Conservation (phyloP, 768 basidiomycete genomes). For the Russula foetens region DNA sequence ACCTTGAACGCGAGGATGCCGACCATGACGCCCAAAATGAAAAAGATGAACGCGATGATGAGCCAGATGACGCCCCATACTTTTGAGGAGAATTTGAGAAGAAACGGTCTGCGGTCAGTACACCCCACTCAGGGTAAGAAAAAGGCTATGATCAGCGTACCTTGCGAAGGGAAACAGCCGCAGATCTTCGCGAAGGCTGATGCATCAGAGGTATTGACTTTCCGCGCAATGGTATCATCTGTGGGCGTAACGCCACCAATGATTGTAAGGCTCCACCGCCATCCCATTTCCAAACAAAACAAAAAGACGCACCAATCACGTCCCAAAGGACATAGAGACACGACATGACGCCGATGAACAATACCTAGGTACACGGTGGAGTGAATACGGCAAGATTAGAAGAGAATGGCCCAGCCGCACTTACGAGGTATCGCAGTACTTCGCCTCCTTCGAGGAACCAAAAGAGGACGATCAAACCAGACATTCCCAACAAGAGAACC, state of each 20-base stretch:
- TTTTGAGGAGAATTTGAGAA: too few species aligned
- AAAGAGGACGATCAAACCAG: conserved; percentile 68
- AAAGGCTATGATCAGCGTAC: conserved; percentile 27
- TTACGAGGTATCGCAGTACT: conserved; percentile 70
- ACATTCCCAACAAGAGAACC: conserved; percentile 70
- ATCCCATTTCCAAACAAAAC: background rate
- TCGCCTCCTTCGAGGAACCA: conserved; percentile 75
- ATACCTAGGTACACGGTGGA: conserved; percentile 36
- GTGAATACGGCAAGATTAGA: background rate
- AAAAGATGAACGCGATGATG: conserved; percentile 62
- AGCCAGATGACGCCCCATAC: conserved; percentile 92
- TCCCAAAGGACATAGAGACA: conserved; percentile 87
- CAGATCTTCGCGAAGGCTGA: conserved; percentile 77
- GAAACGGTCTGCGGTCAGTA: background rate
- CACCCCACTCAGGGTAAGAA: background rate
- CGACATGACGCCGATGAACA: conserved; percentile 84
- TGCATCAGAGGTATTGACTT: conserved; percentile 84
- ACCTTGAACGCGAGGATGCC: conserved; percentile 82
- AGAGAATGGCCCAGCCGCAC: conserved; percentile 16
- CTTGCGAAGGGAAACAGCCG: conserved; percentile 79
- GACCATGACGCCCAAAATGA: conserved; percentile 66
- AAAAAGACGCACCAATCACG: conserved; percentile 53
- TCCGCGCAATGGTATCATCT: conserved; percentile 81
- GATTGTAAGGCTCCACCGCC: background rate
- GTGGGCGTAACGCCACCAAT: background rate